phyloP scores from a whole-genome alignment of 345 rosid genomes.

The rapeseed (Brassica napus) region Da-Ae NC_063442.1:35828501-35829000 shows the following conservation, averaged over 20 bases:
- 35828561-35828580: not conserved
- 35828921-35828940: not conserved
- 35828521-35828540: not conserved
- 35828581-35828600: conserved; percentile 2
- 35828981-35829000: conserved; percentile 8
- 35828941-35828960: not conserved
- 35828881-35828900: conserved; percentile 10
- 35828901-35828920: conserved; percentile 11
- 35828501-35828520: conserved; percentile 5
- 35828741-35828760: not conserved
- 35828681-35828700: no score
- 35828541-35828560: not conserved
- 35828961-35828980: not conserved
- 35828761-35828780: not conserved
- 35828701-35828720: not conserved
- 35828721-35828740: conserved; percentile 2
- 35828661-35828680: not conserved
- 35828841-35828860: not conserved
- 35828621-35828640: not conserved
- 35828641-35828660: not conserved
- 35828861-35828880: not conserved
- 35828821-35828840: not conserved
- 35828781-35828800: conserved; percentile 9
- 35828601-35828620: not conserved
- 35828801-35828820: not conserved